Conservation (phyloP, 2,329 filamentous ascomycete species). For the Sporothrix pseudoabietina region DNA sequence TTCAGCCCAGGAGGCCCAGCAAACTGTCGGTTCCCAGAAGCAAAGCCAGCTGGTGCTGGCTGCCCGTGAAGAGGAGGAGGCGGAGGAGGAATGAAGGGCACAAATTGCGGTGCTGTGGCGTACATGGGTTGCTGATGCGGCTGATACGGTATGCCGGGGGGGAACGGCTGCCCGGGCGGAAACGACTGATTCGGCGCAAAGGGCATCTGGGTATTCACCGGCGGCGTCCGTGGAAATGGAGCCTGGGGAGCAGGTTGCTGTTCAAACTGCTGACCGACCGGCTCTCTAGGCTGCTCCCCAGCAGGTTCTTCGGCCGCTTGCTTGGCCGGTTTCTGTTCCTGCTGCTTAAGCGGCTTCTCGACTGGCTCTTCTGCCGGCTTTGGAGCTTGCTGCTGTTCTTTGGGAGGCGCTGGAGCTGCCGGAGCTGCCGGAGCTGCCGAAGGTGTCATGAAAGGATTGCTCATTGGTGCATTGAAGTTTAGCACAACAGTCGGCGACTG, state of each 20-base stretch:
- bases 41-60: background rate
- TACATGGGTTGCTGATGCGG: background rate
- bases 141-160: background rate
- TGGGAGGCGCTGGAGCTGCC: background rate
- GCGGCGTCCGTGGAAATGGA: background rate
- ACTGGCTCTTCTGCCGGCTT: background rate
- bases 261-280: background rate
- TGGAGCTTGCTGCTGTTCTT: background rate
- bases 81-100: conserved; percentile 29
- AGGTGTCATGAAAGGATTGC: background rate
- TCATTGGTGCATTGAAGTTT: background rate
- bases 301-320: background rate
- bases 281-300: background rate
- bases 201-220: background rate
- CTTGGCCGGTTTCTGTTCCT: background rate
- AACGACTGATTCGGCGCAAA: conserved; percentile 12
- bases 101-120: background rate
- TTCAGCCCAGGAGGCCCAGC: background rate
- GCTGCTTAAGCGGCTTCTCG: background rate
- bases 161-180: conserved; percentile 16
- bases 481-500: conserved; percentile 1
- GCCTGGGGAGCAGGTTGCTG: background rate
- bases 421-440: background rate
- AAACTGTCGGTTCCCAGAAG: background rate
- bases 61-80: conserved; percentile 28